These are phyloP conservation scores for Magnusiomyces magnusii DNA, from an alignment of 1,139 yeast species.

Conservation along the genomic window DNA sequence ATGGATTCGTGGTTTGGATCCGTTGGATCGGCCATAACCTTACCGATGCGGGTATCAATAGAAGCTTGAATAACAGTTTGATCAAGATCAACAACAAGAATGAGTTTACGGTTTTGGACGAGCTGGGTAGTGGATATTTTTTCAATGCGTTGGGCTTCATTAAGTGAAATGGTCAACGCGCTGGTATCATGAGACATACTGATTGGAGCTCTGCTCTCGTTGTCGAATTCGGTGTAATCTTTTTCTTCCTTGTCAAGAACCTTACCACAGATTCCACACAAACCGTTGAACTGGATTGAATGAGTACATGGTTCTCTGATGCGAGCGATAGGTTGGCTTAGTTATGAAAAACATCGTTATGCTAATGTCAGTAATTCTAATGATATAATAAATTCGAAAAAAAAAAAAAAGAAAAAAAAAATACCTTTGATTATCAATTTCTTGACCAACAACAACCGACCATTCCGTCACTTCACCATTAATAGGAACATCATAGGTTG, in stretches of 20 bases:
- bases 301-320: conserved; percentile 84
- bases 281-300: conserved; percentile 91
- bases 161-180: conserved; percentile 74
- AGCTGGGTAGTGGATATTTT: conserved; percentile 56
- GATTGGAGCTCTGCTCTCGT: conserved; percentile 72
- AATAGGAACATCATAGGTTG: conserved; percentile 71
- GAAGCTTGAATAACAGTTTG: conserved; percentile 98
- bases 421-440: conserved; percentile 45
- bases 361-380: no score
- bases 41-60: conserved; percentile 95
- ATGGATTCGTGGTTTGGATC: conserved; percentile 83
- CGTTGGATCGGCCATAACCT: conserved; percentile 82
- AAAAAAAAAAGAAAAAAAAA: no score
- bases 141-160: conserved; percentile 84
- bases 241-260: conserved; percentile 53
- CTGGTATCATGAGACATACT: conserved; percentile 86
- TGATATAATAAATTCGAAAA: no score
- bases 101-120: conserved; percentile 56
- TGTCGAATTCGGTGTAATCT: conserved; percentile 68
- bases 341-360: no score
- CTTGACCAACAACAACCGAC: conserved; percentile 50
- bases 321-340: conserved; percentile 37
- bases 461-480: conserved; percentile 58
- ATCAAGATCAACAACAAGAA: conserved; percentile 91
- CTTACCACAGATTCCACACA: conserved; percentile 91